Percentiles rank a stretch among this genome's conserved stretches.
Conservation (phyloP, 768 basidiomycete species). For the Neoboletus brunneissimus region DNA sequence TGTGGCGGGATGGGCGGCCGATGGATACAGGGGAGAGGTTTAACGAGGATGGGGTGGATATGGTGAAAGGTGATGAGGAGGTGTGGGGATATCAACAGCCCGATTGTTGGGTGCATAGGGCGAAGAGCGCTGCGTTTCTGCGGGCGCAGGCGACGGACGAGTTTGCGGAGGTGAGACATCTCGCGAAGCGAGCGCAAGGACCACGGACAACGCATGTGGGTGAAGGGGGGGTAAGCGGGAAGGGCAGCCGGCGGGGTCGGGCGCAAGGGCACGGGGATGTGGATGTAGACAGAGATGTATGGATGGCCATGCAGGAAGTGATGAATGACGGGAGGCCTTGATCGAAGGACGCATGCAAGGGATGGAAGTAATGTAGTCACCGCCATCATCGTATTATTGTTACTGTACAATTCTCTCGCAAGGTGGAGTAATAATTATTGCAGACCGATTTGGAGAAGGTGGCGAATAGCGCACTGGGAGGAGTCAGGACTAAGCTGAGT, state of each 20-base stretch:
- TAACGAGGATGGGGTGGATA: slow-evolving; percentile 5
- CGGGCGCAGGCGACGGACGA: slow-evolving; percentile 75
- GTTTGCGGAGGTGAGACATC: slow-evolving; percentile 65
- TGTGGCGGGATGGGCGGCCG: slow-evolving; percentile 55
- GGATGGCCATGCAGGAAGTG: slow-evolving; percentile 28
- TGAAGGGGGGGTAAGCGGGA: not conserved
- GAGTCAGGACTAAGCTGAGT: too few species aligned
- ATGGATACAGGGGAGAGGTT: slow-evolving; percentile 39
- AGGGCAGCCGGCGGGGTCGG: slow-evolving; percentile 13
- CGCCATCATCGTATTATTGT: not conserved
- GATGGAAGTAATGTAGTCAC: not conserved
- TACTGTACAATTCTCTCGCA: not conserved
- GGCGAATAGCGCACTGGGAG: not conserved
- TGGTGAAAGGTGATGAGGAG: slow-evolving; percentile 7
- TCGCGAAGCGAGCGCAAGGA: slow-evolving; percentile 48
- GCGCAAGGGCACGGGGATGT: slow-evolving; percentile 1
- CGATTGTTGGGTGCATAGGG: slow-evolving; percentile 65
- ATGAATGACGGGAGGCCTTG: slow-evolving; percentile 1
- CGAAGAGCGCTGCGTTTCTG: slow-evolving; percentile 61
- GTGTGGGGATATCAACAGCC: slow-evolving; percentile 50
- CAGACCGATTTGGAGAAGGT: not conserved
- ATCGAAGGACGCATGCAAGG: not conserved
- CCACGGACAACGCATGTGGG: not conserved
- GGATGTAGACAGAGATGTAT: slow-evolving; percentile 12
- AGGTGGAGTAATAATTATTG: not conserved